Base-by-base conservation (phyloP, 2,329 filamentous ascomycete genomes). In the Trichoderma lentiforme region DNA sequence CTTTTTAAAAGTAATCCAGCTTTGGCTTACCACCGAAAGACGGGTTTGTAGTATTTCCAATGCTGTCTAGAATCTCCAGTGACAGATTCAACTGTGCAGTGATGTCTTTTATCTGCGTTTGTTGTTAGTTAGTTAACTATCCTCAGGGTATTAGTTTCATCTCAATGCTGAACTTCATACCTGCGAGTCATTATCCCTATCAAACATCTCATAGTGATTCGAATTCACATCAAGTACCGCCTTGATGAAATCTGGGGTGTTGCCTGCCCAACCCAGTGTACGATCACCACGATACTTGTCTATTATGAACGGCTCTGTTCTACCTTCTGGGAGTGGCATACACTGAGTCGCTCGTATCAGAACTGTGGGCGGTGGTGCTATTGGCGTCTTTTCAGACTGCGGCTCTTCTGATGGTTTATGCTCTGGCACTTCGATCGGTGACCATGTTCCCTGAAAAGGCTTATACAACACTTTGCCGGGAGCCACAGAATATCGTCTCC, bases 31-130 rank as follows among this genome's bases (percentile, higher is more conserved):
- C 18, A 26, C 57, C 51, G 21, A 64, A 53, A 15, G 26, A 18
- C 18, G 68, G 24, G 15, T 58, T 72, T n/a, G n/a, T 9, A 58
- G 32, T 18, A 39, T 36, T 53, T 4, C 60, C 53, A 28, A 71
- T 64, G 36, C 71, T 73, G 67, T 86, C 86, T 2, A 87, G 88
- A 39, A 90, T 88, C 74, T 89, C 86, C 28, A 91, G 86, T 3
- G 84, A 71, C 66, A 71, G 57, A 6, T 64, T 72, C 21, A 76
- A 7, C 24, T 74, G 70, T 7, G 57, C 32, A 18, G 74, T 76
- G 12, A 76, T 61, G 2, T 61, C 39, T 8, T 74, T 60, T 14
- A 75, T 69, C 73, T 72, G 26, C 18, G 21, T 21, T 21, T 21
- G 21, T 9, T 53, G 5, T 8, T 3, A 14, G 34, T 11, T 43